These are phyloP conservation scores for Cercophora scortea DNA, from an alignment of 495 filamentous ascomycete genomes.

Conservation along the genomic window DNA sequence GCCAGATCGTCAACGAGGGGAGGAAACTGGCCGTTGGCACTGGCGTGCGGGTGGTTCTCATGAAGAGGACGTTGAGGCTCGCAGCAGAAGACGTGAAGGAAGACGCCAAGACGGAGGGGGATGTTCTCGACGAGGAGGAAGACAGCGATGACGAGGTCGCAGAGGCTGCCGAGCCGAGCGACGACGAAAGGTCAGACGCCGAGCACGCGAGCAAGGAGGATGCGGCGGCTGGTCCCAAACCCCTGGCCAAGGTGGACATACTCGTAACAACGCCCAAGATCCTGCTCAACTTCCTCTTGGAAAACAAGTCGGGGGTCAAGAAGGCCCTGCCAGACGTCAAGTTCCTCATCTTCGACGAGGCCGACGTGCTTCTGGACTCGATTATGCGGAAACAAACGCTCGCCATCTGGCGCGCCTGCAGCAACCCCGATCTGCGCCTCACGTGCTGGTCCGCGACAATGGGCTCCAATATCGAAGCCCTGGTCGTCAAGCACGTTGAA, in stretches of 20 bases:
- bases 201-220: constrained; percentile 23
- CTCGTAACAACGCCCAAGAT: constrained; percentile 81
- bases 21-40: constrained; percentile 72
- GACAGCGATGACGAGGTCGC: constrained; percentile 7
- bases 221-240: constrained; percentile 16
- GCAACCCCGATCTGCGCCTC: constrained; percentile 55
- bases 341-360: constrained; percentile 81
- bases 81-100: constrained; percentile 36
- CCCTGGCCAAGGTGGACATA: constrained; percentile 65
- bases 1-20: constrained; percentile 88
- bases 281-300: constrained; percentile 65
- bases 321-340: constrained; percentile 54
- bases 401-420: constrained; percentile 73
- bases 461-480: constrained; percentile 80
- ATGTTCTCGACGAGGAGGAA: constrained; percentile 22
- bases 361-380: constrained; percentile 86
- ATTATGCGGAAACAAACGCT: constrained; percentile 87
- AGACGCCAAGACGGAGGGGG: constrained; percentile 30
- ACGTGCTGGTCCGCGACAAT: constrained; percentile 96
- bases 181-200: constrained; percentile 25
- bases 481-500: constrained; percentile 46
- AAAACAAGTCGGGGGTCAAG: constrained; percentile 31
- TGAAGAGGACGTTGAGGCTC: constrained; percentile 77
- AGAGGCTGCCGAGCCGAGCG: constrained; percentile 25
- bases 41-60: constrained; percentile 68